Percentiles rank a stretch among this genome's conserved stretches.
These are phyloP conservation scores for Torrubiellomyces zombiae DNA, from an alignment of 2,329 filamentous ascomycete genomes.

Conservation along the genomic window DNA sequence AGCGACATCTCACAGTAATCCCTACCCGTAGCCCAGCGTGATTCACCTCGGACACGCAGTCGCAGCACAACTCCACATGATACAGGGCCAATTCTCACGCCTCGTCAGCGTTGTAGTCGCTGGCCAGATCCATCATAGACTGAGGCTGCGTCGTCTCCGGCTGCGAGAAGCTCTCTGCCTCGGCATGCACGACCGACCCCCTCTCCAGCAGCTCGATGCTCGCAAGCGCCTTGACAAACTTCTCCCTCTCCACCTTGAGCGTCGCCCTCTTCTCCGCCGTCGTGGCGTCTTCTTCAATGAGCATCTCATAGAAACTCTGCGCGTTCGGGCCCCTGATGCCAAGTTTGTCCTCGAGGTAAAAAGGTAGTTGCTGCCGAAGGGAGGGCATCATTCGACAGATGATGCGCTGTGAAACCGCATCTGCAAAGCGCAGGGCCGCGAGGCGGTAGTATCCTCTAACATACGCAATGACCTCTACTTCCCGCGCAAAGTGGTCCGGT, in stretches of 20 bases:
- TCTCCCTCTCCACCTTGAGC: slow-evolving; percentile 26
- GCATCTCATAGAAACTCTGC: slow-evolving; percentile 17
- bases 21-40: too few relatives aligned
- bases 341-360: slow-evolving; percentile 26
- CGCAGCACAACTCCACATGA: too few relatives aligned
- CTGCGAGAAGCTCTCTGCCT: slow-evolving; percentile 8
- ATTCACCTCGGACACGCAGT: too few relatives aligned
- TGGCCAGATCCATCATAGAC: slow-evolving; percentile 1
- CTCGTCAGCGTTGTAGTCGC: slow-evolving; percentile 1
- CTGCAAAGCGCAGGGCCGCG: slow-evolving; percentile 47
- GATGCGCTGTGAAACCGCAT: slow-evolving; percentile 31
- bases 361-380: slow-evolving; percentile 21
- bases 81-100: too few relatives aligned
- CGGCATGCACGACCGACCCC: slow-evolving; percentile 8
- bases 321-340: slow-evolving; percentile 18
- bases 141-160: slow-evolving; percentile 5
- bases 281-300: slow-evolving; percentile 31
- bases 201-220: slow-evolving; percentile 27
- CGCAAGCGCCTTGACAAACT: slow-evolving; percentile 27
- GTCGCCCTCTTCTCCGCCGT: slow-evolving; percentile 24
- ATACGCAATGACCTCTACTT: slow-evolving; percentile 45
- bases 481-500: slow-evolving; percentile 38
- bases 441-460: slow-evolving; percentile 54
- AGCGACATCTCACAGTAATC: too few relatives aligned
- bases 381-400: slow-evolving; percentile 31